A percentile compares a stretch with the other conserved stretches of the same genome.
Evolutionary conservation across 768 basidiomycete species (phyloP).

Genomic region (Mycena polygramma): DNA sequence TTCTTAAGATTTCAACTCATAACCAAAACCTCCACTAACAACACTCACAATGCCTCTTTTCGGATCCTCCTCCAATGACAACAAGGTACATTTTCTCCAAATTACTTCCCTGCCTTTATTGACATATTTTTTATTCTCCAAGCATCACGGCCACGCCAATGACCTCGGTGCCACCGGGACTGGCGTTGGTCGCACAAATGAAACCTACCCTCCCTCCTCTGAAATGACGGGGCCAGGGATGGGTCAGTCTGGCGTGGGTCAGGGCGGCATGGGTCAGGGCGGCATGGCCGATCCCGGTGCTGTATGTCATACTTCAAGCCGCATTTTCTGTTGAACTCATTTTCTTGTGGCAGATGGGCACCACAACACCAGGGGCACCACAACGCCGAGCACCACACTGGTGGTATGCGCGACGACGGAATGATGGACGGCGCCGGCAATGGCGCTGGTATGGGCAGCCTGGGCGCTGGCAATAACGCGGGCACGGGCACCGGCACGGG

Average conservation of each 20-base stretch:
- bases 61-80: conserved; percentile 18
- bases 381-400: background rate
- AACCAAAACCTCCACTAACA: background rate
- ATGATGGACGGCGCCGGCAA: conserved; percentile 16
- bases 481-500: background rate
- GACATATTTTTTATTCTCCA: conserved; percentile 13
- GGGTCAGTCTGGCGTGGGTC: no score
- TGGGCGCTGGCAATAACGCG: background rate
- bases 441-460: background rate
- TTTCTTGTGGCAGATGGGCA: background rate
- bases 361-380: conserved; percentile 17
- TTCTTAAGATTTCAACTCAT: background rate
- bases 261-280: no score
- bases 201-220: background rate
- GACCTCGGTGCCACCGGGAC: conserved; percentile 8
- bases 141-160: conserved; percentile 1
- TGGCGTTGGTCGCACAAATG: background rate
- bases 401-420: conserved; percentile 10
- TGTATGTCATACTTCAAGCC: background rate
- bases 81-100: conserved; percentile 2
- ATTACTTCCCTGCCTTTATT: background rate
- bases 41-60: conserved; percentile 27
- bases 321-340: background rate
- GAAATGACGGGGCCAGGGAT: background rate
- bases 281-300: background rate